Evolutionary conservation across 352 stramenopile genomes (phyloP), one percentile per base, ranked within the genome.

Genomic region (Pythium aphanidermatum): DNA sequence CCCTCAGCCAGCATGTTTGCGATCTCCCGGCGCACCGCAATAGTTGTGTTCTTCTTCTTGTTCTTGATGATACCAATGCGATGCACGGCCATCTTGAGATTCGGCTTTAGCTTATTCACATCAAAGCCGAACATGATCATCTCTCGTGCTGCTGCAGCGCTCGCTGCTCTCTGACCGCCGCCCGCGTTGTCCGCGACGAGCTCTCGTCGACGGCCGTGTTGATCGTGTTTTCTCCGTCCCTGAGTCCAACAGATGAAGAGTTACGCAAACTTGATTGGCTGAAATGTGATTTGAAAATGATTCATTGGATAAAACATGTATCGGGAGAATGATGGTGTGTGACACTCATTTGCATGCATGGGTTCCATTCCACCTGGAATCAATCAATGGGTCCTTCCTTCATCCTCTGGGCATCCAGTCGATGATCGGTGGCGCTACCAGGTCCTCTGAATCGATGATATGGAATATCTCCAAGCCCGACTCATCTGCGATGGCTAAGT

Each of bases 41-140:
- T 67, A 14, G 80, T 83, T 21, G 72, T 65, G 55, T 91, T 87
- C 7, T 77, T 76, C 63, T 94, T 95, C 67, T 96, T 96, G 68
- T 95, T 96, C 68, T 93, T 95, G 46, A 92, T 60, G 46, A 96
- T 93, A 41, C 76, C 71, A 52, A 96, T 95, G 51, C 87, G 83
- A 38, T 93, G 73, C 46, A 95, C 73, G n/a, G 83, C 83, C 87
- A 96, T 96, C 72, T 95, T 95, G 34, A 96, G 76, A 60, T 90
- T 92, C 14, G 85, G 77, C 73, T 96, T 96, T 53, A 94, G 80
- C 71, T 95, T 96, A 50, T 94, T 92, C 52, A 89, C 74, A 49
- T 93, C 89, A 58, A 95, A 96, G 46, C 82, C 81, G 47, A 93
- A 93, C 78, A 95, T 93, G n/a, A 20, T 50, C 19, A 25, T 44